Evolutionary conservation across 495 filamentous ascomycete genomes (phyloP).

Genomic region (Barbatosphaeria neglecta): DNA sequence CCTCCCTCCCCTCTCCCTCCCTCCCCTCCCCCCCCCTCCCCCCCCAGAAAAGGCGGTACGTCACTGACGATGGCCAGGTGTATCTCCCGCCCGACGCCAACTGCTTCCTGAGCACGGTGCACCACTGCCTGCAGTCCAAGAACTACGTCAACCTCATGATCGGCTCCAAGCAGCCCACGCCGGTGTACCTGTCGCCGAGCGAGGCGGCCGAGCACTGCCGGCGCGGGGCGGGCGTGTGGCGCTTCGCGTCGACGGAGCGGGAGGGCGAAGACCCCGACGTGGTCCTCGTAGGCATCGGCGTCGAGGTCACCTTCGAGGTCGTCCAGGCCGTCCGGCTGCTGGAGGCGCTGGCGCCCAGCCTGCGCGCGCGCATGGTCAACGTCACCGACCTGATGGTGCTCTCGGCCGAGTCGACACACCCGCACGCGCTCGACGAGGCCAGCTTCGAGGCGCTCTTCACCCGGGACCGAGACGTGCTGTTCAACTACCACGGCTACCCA

Average conservation of each 20-base stretch:
- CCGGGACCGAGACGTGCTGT: constrained; percentile 43
- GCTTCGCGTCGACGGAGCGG: constrained; percentile 37
- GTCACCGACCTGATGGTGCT: constrained; percentile 67
- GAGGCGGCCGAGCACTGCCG: constrained; percentile 59
- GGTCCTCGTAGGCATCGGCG: constrained; percentile 58
- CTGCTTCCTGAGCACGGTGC: constrained; percentile 54
- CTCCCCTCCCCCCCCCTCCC: too few relatives aligned
- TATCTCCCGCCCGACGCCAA: constrained; percentile 71
- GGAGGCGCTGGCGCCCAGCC: constrained; percentile 34
- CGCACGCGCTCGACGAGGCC: constrained; percentile 45
- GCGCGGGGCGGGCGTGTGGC: constrained; percentile 52
- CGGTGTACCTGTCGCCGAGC: constrained; percentile 51
- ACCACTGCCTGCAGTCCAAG: constrained; percentile 52
- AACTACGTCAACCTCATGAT: constrained; percentile 67
- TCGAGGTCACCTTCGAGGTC: constrained; percentile 61
- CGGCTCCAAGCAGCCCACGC: constrained; percentile 59
- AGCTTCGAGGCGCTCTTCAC: constrained; percentile 53
- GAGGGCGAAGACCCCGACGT: constrained; percentile 44
- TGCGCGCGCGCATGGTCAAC: constrained; percentile 56
- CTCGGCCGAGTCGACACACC: constrained; percentile 45
- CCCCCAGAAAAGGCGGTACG: too few relatives aligned
- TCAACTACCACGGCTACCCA: constrained; percentile 65
- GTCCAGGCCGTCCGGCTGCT: constrained; percentile 52
- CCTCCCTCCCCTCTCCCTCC: too few relatives aligned
- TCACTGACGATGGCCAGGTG: too few relatives aligned